Base-by-base conservation (phyloP, 108 stramenopile genomes). In the Nitzschia sp. region DNA sequence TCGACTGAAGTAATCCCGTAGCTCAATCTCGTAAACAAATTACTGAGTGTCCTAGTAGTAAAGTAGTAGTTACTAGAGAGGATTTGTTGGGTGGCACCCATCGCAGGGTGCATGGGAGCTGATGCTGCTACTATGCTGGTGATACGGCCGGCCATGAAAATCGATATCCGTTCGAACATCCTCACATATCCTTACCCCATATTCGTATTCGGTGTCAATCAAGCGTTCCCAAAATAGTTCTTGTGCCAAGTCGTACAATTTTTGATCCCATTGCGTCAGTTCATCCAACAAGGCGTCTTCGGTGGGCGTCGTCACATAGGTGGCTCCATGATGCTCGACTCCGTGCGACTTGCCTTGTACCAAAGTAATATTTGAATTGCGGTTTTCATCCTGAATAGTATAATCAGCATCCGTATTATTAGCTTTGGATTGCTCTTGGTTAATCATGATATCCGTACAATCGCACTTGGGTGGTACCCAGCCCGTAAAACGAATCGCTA, bases 311-410 rank as follows among this genome's bases (percentile, higher is more conserved):
- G 54, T 54, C 13, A 55, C 15, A 31, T 50, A 67, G 5, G 35
- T 44, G 3, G 36, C 35, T 9, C 66, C 66, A 56, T 67, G 66
- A 55, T 57, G 66, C 13, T 28, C 8, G 19, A 67, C 66, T 15
- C 66, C 66, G 45, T 67, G 55, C 1, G 36, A 31, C 50, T 31
- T 11, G 15, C 11, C 28, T 19, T 34, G 22, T 35, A 31, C 13
- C 3, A 15, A 11, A 1, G 1, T 6, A 3, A 16, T 31, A 31
- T 3, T 4, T 19, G 0, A 28, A 45, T 16, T 62, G 13, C 0
- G 21, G 16, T 0, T 5, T 0, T 45, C 16, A n/a, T 5, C 17
- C 13, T 41, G 38, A 9, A 13, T 41, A 6, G 38, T 41, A 9
- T 6, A 6, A 41, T 13, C 38, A 13, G 6, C 13, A 13, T 41